Evolutionary conservation across 2,329 filamentous ascomycete genomes (phyloP).

Genomic region (Botrytis paeoniae): DNA sequence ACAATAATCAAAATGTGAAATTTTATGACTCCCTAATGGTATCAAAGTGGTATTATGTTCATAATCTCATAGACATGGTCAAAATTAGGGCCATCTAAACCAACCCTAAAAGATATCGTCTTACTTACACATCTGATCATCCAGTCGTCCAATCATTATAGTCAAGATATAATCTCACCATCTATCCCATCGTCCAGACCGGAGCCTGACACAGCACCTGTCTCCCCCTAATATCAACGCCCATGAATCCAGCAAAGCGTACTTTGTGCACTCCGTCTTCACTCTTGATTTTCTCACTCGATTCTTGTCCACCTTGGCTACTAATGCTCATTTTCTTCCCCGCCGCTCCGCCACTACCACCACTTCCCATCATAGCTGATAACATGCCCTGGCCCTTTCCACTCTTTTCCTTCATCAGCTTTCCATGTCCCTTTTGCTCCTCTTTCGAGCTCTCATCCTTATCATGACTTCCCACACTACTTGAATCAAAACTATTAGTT

Average conservation of each 20-base stretch:
- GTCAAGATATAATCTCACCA: neutral
- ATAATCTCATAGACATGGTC: conserved; percentile 1
- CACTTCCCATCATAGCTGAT: conserved; percentile 34
- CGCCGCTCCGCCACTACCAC: conserved; percentile 22
- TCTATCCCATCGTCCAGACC: conserved; percentile 57
- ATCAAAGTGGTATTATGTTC: conserved; percentile 5
- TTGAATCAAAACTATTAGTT: conserved; percentile 32
- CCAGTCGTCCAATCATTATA: conserved; percentile 10
- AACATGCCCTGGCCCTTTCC: conserved; percentile 40
- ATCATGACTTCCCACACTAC: conserved; percentile 34
- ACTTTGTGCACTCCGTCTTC: conserved; percentile 49
- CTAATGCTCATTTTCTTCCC: conserved; percentile 33
- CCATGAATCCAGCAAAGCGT: conserved; percentile 72
- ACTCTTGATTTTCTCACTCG: conserved; percentile 31
- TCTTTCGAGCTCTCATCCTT: conserved; percentile 36
- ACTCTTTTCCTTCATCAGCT: conserved; percentile 34
- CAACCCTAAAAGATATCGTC: neutral
- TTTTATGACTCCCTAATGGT: conserved; percentile 4
- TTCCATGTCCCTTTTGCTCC: conserved; percentile 32
- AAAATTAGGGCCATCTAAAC: neutral
- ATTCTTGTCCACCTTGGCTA: conserved; percentile 23
- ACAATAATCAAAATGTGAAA: neutral
- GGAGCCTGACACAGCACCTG: conserved; percentile 75
- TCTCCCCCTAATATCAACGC: conserved; percentile 69
- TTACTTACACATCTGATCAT: conserved; percentile 14